Conservation (phyloP, 495 filamentous ascomycete genomes). For the Aspergillus sclerotioniger region DNA sequence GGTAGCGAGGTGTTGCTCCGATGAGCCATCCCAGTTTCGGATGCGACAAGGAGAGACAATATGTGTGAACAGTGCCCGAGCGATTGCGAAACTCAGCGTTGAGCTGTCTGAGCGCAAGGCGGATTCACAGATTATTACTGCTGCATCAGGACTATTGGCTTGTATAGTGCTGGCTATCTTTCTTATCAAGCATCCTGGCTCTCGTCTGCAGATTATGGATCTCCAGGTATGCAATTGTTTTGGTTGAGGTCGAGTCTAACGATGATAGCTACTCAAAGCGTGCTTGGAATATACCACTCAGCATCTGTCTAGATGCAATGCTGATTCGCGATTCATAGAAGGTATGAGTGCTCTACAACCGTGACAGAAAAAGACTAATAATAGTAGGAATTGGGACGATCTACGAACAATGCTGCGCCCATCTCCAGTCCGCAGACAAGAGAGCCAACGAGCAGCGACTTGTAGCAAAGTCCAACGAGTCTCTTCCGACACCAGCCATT, state of each 20-base stretch:
- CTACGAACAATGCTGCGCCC: conserved; percentile 9
- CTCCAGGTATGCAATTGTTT: neutral
- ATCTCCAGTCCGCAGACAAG: neutral
- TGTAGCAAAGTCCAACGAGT: neutral
- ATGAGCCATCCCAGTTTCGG: conserved; percentile 10
- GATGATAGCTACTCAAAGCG: conserved; percentile 7
- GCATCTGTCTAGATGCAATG: conserved; percentile 5
- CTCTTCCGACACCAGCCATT: neutral
- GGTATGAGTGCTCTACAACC: no score
- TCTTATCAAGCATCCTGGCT: conserved; percentile 14
- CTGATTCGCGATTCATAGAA: conserved; percentile 4
- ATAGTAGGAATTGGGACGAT: neutral
- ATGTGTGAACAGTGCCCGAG: conserved; percentile 15
- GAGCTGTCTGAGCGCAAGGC: conserved; percentile 7
- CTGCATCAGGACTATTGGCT: conserved; percentile 2
- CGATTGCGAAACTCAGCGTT: conserved; percentile 18
- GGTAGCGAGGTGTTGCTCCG: conserved; percentile 1
- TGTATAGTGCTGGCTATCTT: conserved; percentile 17
- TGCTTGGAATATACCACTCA: conserved; percentile 9
- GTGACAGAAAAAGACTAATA: neutral
- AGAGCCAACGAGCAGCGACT: neutral
- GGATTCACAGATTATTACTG: conserved; percentile 8
- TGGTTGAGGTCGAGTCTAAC: neutral
- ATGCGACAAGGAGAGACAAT: conserved; percentile 12
- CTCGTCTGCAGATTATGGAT: conserved; percentile 11